A percentile compares a stretch with the other conserved stretches of the same genome.
These are phyloP conservation scores for Terfezia claveryi DNA, from an alignment of 495 filamentous ascomycete species.

Conservation along the genomic window DNA sequence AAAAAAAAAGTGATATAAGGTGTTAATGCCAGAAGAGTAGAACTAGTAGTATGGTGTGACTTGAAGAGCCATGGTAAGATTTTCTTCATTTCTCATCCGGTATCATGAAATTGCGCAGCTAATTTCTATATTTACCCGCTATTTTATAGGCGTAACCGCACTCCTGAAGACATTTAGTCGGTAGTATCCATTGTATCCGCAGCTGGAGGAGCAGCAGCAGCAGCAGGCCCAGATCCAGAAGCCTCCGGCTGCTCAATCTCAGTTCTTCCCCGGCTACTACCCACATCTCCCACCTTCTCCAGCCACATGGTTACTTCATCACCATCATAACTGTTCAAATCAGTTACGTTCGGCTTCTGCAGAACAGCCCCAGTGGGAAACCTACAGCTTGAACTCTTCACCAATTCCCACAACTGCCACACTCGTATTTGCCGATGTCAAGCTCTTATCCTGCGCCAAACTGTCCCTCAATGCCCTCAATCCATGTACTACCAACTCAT, in stretches of 20 bases:
- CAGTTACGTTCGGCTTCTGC: not conserved
- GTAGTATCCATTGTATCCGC: constrained; percentile 69
- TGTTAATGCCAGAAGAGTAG: too few relatives aligned
- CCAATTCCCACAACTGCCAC: constrained; percentile 57
- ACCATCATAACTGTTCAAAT: constrained; percentile 35
- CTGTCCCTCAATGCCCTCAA: constrained; percentile 85
- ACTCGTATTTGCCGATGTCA: constrained; percentile 89
- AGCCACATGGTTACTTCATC: constrained; percentile 60
- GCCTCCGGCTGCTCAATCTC: constrained; percentile 7
- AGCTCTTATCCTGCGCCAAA: constrained; percentile 85
- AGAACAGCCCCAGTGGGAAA: not conserved
- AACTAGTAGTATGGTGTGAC: too few relatives aligned
- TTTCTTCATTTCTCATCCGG: too few relatives aligned
- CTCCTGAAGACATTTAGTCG: constrained; percentile 22
- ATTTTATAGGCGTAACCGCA: too few relatives aligned
- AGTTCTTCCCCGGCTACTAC: constrained; percentile 23
- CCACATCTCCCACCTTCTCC: constrained; percentile 39
- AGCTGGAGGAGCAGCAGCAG: constrained; percentile 1
- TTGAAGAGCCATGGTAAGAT: too few relatives aligned
- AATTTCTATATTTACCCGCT: too few relatives aligned
- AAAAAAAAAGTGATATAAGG: too few relatives aligned
- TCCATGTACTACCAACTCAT: constrained; percentile 79
- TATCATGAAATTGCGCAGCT: too few relatives aligned
- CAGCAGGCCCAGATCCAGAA: not conserved
- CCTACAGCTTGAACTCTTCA: constrained; percentile 65